Evolutionary conservation across 1,284 basidiomycete species (phyloP), one percentile per base, ranked within the genome.

Genomic region (Cutaneotrichosporon dermatis): DNA sequence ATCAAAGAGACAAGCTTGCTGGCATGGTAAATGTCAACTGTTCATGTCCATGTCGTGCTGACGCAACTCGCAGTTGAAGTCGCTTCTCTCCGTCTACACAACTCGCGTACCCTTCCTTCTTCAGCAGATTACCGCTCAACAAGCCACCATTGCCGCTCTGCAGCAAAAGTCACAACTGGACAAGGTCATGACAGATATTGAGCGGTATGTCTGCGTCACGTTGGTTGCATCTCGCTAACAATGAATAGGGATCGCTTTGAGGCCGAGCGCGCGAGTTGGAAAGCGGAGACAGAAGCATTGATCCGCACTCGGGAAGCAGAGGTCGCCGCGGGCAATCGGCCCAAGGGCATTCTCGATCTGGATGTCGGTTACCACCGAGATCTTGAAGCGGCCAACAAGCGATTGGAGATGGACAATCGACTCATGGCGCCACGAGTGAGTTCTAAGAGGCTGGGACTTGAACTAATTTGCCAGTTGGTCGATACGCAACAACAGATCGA

Each of bases 281-380:
- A 72, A 35, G 65, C 69, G 0, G 71, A 76, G 36, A 72, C 61
- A 1, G 55, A 64, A n/a, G 74, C 75, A 4, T 51, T 77, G 10
- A 55, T 72, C 8, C 58, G 64, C 13, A 55, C 54, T 4, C 58
- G 70, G 40, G 72, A 74, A 35, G 61, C 59, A 7, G 75, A 76
- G 58, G 66, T 65, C 6, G 68, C 69, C 1, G 68, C 71, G 9
- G 68, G 71, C 2, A 64, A 61, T 6, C 62, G 66, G 34, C 69
- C 66, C 10, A 68, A 67, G 39, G 69, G 68, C 37, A 54, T 72
- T 0, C 57, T 76, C 12, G 73, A 77, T 49, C 61, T 77, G 12
- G 71, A 76, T 61, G 75, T 77, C 9, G 73, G 73, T 10, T 77
- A 77, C 58, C 75, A 77, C 58, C 71, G 75, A 55, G 75, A 76